phyloP scores from a whole-genome alignment of 2,329 filamentous ascomycete species.

The Monilinia polystroma region DNA sequence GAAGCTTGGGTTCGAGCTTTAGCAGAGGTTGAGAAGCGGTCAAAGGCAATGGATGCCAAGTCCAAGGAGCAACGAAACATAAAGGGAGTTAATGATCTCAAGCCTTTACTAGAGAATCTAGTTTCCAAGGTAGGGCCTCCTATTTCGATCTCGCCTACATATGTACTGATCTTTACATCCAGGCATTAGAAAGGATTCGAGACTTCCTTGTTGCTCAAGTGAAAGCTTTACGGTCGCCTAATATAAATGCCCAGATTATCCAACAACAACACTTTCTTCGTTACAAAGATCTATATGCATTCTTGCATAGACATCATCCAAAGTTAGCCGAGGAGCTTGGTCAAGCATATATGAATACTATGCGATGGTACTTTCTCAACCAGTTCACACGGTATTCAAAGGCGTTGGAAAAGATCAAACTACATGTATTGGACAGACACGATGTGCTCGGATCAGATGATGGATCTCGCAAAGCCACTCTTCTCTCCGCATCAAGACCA shows the following conservation, averaged over 20 bases:
- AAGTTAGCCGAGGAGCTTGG: conserved; percentile 86
- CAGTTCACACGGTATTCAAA: conserved; percentile 87
- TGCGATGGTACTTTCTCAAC: conserved; percentile 96
- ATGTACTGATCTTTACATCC: conserved; percentile 7
- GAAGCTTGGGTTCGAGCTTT: conserved; percentile 83
- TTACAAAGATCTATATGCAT: conserved; percentile 85
- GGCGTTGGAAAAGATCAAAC: conserved; percentile 78
- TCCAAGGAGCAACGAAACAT: conserved; percentile 59
- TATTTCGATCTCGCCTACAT: neutral
- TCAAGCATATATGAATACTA: conserved; percentile 94
- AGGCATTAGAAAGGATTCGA: conserved; percentile 89
- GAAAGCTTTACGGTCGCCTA: conserved; percentile 87
- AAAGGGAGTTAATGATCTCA: conserved; percentile 80
- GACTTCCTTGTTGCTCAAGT: conserved; percentile 95
- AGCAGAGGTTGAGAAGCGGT: conserved; percentile 78
- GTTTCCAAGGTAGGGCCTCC: conserved; percentile 64
- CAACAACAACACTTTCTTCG: conserved; percentile 88
- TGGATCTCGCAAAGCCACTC: conserved; percentile 60
- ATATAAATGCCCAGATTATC: conserved; percentile 95
- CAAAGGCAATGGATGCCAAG: conserved; percentile 68
- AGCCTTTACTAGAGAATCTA: conserved; percentile 80
- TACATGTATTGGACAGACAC: conserved; percentile 79
- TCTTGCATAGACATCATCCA: conserved; percentile 78
- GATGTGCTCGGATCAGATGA: conserved; percentile 83
- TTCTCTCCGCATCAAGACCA: conserved; percentile 54